Evolutionary conservation across 768 basidiomycete species (phyloP), one percentile per base, ranked within the genome.

Genomic region (Coprinopsis strossmayeri): DNA sequence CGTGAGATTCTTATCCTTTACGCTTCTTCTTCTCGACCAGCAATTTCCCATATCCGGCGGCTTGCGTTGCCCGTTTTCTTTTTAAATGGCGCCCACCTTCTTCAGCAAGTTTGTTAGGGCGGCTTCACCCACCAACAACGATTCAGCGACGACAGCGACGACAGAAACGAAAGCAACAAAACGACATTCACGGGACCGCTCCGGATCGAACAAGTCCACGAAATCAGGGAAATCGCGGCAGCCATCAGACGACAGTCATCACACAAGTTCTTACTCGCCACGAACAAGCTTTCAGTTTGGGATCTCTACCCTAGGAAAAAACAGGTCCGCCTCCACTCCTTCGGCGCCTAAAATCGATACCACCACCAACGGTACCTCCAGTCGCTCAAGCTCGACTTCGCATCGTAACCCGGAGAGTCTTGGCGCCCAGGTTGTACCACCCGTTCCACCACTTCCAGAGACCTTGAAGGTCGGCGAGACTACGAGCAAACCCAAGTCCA

Each of bases 21-120:
- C 17, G 5, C 11, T 9, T 42, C 18, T 10, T 20, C 37, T 38
- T 21, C 18, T 38, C 37, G 7, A 9, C 34, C 12, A 25, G 28
- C 28, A n/a, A 34, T 35, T 34, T 39, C 25, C 21, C 41, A 42
- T 21, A 7, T 17, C 12, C 15, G 27, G n/a, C 18, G 27, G 21
- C 12, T 18, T 4, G 7, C 11, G 4, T 17, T 32, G 4, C 11
- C 28, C 12, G 28, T 11, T 45, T n/a, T 4, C 23, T 9, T 26
- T 17, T 18, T 39, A 41, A 28, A 71, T 71, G 69, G 65, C 69
- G 1, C 67, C 69, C 10, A 66, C 55, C 45, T 71, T 71, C 46
- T 49, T 71, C 13, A 59, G 66, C 38, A 71, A 70, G 54, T 59
- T 71, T n/a, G 68, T 69, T 37, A 66, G 63, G 49, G 55, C 53